Conservation (phyloP, 148 eudicot species). For the Beta vulgaris region DNA sequence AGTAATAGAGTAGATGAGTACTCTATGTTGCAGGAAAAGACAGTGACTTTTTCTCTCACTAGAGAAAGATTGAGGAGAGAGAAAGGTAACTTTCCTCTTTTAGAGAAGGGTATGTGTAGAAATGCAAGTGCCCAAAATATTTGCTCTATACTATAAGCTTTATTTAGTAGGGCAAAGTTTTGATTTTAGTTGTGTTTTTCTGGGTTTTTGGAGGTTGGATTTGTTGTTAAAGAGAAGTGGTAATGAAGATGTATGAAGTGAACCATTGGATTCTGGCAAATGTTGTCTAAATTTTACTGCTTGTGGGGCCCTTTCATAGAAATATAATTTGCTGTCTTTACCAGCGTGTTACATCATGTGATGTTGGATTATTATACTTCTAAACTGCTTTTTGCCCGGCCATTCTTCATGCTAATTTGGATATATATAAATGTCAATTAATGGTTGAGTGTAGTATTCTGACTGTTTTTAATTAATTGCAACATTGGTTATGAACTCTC, state of each 20-base stretch:
- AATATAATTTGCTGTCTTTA: conserved; percentile 9
- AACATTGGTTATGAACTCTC: no score
- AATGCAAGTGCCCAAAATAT: no score
- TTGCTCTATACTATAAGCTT: no score
- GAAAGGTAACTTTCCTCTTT: conserved; percentile 17
- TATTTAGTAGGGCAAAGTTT: neutral
- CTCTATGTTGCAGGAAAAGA: conserved; percentile 11
- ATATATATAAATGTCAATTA: no score
- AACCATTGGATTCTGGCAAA: conserved; percentile 8
- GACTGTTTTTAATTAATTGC: no score
- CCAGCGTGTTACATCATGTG: conserved; percentile 18
- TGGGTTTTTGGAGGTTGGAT: conserved; percentile 4
- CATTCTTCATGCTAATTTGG: no score
- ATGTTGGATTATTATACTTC: conserved; percentile 1
- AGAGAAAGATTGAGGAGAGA: neutral
- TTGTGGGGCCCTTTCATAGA: neutral
- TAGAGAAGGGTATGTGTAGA: no score
- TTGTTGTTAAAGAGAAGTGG: neutral
- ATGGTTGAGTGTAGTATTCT: no score
- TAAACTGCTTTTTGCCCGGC: neutral
- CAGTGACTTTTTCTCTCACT: conserved; percentile 17
- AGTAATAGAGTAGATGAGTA: neutral
- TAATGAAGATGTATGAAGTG: neutral
- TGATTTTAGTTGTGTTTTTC: no score
- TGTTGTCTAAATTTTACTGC: conserved; percentile 5